Evolutionary conservation across 805 yeast species (phyloP).

Genomic region (Saturnispora diversa): DNA sequence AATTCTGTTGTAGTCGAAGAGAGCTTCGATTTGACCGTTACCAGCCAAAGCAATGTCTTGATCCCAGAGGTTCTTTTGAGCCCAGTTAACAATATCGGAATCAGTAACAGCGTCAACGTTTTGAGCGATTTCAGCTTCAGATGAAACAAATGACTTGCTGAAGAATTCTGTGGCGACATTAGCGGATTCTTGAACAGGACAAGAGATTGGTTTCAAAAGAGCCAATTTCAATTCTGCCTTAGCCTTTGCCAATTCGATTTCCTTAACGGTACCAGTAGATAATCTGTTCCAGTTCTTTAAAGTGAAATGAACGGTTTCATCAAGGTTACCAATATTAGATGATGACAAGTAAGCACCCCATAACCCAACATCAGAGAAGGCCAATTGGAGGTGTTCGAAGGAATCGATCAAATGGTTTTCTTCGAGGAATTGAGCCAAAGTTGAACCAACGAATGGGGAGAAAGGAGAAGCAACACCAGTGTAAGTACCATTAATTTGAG

Average conservation of each 20-base stretch:
- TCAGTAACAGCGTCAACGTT: conserved; percentile 57
- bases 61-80: conserved; percentile 70
- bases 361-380: conserved; percentile 71
- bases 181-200: conserved; percentile 37
- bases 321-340: conserved; percentile 50
- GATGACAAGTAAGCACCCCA: conserved; percentile 75
- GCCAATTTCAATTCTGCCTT: conserved; percentile 63
- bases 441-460: conserved; percentile 55
- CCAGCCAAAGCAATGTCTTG: conserved; percentile 78
- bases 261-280: conserved; percentile 58
- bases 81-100: conserved; percentile 62
- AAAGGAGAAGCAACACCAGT: conserved; percentile 46
- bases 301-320: conserved; percentile 73
- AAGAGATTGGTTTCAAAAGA: conserved; percentile 39
- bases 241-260: conserved; percentile 71
- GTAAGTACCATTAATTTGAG: conserved; percentile 51
- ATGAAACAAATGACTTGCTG: conserved; percentile 53
- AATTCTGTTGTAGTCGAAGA: conserved; percentile 76
- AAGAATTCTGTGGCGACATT: conserved; percentile 50
- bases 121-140: conserved; percentile 50
- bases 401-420: conserved; percentile 68
- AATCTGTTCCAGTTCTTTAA: conserved; percentile 85
- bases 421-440: conserved; percentile 58
- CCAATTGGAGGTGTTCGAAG: conserved; percentile 61
- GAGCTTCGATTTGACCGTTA: conserved; percentile 78